These are phyloP conservation scores for Periconia macrospinosa DNA, from an alignment of 2,329 filamentous ascomycete genomes.

Conservation along the genomic window DNA sequence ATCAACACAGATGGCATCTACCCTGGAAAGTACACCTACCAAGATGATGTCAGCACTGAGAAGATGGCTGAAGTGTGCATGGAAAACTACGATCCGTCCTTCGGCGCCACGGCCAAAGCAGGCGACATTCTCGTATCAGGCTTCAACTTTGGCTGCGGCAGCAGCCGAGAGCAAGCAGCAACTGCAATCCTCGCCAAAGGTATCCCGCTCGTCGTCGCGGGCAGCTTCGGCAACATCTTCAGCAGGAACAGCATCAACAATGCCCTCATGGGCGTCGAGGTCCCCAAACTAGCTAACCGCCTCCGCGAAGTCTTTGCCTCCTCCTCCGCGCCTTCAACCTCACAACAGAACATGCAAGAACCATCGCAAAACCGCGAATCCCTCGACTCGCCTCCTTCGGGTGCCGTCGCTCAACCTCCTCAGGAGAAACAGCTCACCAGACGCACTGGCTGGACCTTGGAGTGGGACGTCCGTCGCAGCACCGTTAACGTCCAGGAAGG, in stretches of 20 bases:
- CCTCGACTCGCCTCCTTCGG: constrained; percentile 52
- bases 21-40: constrained; percentile 88
- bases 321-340: constrained; percentile 20
- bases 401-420: constrained; percentile 37
- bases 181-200: constrained; percentile 81
- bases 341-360: constrained; percentile 51
- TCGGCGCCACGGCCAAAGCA: constrained; percentile 63
- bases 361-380: constrained; percentile 55
- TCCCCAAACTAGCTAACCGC: constrained; percentile 66
- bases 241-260: constrained; percentile 79
- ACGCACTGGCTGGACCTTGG: constrained; percentile 79
- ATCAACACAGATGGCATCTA: constrained; percentile 94
- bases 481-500: constrained; percentile 73
- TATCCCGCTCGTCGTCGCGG: constrained; percentile 78
- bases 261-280: constrained; percentile 71
- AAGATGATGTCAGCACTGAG: constrained; percentile 74
- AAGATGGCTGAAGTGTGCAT: constrained; percentile 90
- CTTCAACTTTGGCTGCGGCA: constrained; percentile 87
- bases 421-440: constrained; percentile 64
- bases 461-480: constrained; percentile 77
- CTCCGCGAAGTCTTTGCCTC: constrained; percentile 63
- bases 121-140: constrained; percentile 83
- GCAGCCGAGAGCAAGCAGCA: constrained; percentile 81
- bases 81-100: constrained; percentile 85
- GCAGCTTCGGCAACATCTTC: constrained; percentile 85